phyloP scores from a whole-genome alignment of 106 monocot species.

The Agapanthus africanus region DNA sequence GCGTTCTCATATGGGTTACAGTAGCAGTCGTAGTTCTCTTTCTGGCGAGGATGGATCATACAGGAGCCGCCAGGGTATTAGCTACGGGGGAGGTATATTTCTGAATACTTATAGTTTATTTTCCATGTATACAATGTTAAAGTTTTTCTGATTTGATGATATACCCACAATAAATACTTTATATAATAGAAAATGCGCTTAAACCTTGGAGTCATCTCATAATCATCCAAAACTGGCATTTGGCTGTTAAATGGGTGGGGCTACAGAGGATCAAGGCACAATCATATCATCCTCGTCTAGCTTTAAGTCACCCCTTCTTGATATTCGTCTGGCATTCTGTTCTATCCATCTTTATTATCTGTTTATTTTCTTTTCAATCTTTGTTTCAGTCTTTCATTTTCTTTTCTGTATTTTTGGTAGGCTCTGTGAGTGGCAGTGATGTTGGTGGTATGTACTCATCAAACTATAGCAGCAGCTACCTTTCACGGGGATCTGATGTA shows the following conservation, averaged over 20 bases:
- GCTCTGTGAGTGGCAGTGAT: slow-evolving; percentile 54
- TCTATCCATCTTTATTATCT: background rate
- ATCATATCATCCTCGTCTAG: too few species aligned
- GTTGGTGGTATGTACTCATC: slow-evolving; percentile 82
- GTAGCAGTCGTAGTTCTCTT: slow-evolving; percentile 39
- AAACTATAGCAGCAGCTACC: slow-evolving; percentile 35
- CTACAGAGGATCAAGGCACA: too few species aligned
- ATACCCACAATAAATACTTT: too few species aligned
- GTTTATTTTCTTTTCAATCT: background rate
- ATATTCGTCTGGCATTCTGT: too few species aligned
- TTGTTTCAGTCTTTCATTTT: background rate
- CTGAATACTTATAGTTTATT: too few species aligned
- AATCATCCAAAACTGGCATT: too few species aligned
- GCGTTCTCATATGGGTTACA: slow-evolving; percentile 66
- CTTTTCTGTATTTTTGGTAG: slow-evolving; percentile 18
- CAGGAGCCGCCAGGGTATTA: slow-evolving; percentile 61
- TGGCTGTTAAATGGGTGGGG: too few species aligned
- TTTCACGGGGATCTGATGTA: slow-evolving; percentile 88
- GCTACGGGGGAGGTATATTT: slow-evolving; percentile 39
- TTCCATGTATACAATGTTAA: too few species aligned
- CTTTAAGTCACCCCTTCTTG: too few species aligned
- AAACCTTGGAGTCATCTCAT: too few species aligned
- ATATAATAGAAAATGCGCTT: too few species aligned
- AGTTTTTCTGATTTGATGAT: background rate
- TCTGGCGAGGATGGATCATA: slow-evolving; percentile 56